phyloP scores from a whole-genome alignment of 805 yeast genomes.

The Saccharomycopsis javanensis region DNA sequence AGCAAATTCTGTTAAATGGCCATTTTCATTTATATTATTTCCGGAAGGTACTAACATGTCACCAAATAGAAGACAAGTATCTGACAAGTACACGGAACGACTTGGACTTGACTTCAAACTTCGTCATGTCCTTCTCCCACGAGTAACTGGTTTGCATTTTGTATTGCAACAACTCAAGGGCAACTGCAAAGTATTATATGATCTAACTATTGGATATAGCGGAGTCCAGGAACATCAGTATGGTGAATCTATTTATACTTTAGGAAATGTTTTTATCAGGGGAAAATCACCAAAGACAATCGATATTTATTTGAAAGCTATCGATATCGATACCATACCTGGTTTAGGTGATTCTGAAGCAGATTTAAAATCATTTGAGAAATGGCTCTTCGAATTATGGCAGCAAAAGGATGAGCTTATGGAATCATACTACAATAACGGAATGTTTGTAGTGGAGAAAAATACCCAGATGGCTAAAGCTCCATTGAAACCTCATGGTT shows the following conservation, averaged over 20 bases:
- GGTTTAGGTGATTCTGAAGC: slow-evolving; percentile 36
- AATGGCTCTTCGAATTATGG: slow-evolving; percentile 75
- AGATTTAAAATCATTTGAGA: slow-evolving; percentile 42
- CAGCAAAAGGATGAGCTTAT: slow-evolving; percentile 63
- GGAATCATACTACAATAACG: slow-evolving; percentile 48
- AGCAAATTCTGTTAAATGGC: slow-evolving; percentile 29
- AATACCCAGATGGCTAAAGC: slow-evolving; percentile 11
- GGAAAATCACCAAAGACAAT: slow-evolving; percentile 67
- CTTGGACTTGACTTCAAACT: slow-evolving; percentile 36
- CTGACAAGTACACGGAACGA: slow-evolving; percentile 48
- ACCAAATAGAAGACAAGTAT: slow-evolving; percentile 47
- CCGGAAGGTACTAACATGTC: slow-evolving; percentile 95
- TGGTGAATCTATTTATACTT: slow-evolving; percentile 70
- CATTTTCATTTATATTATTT: slow-evolving; percentile 64
- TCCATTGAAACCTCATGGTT: slow-evolving; percentile 7
- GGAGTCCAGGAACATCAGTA: slow-evolving; percentile 54
- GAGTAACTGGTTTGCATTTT: slow-evolving; percentile 68
- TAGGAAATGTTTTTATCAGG: slow-evolving; percentile 50
- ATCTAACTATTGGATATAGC: slow-evolving; percentile 73
- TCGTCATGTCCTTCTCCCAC: slow-evolving; percentile 68
- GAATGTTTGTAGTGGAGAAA: slow-evolving; percentile 31
- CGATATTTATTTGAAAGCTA: slow-evolving; percentile 54
- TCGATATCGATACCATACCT: slow-evolving; percentile 55
- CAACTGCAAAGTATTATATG: slow-evolving; percentile 56
- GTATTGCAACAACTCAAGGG: slow-evolving; percentile 46